A percentile compares a stretch with the other conserved stretches of the same genome.
phyloP scores from a whole-genome alignment of 805 yeast genomes.

The Lipomyces oligophaga region DNA sequence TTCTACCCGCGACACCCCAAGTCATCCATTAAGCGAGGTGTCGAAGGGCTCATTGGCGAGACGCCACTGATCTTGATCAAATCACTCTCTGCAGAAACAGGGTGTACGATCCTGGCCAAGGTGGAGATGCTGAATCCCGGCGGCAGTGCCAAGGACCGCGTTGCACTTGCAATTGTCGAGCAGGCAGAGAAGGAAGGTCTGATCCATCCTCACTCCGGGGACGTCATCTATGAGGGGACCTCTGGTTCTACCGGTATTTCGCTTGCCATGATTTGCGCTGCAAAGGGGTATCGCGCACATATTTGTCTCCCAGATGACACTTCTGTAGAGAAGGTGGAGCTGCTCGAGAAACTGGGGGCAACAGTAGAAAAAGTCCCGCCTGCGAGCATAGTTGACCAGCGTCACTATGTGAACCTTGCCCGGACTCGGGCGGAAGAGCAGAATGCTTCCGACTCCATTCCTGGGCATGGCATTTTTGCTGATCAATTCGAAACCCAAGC shows the following conservation, averaged over 20 bases:
- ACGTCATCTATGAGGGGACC: constrained; percentile 87
- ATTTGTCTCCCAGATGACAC: constrained; percentile 96
- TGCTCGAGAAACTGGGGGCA: constrained; percentile 76
- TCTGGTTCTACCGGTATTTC: constrained; percentile 97
- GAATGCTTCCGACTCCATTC: constrained; percentile 36
- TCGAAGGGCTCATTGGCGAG: constrained; percentile 80
- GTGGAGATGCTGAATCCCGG: constrained; percentile 85
- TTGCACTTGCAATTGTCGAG: constrained; percentile 77
- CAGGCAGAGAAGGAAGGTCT: constrained; percentile 60
- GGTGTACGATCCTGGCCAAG: constrained; percentile 82
- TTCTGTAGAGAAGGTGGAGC: constrained; percentile 70
- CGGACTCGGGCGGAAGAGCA: constrained; percentile 57
- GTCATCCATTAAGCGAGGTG: too few species aligned
- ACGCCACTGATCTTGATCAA: constrained; percentile 77
- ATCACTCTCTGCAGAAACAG: constrained; percentile 67
- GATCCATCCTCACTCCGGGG: constrained; percentile 58
- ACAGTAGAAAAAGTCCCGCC: constrained; percentile 81
- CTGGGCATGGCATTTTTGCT: constrained; percentile 70
- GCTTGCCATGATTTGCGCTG: constrained; percentile 81
- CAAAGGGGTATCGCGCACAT: constrained; percentile 84
- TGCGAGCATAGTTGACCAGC: constrained; percentile 90
- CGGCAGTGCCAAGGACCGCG: constrained; percentile 93
- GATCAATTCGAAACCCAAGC: constrained; percentile 92
- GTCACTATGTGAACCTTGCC: constrained; percentile 89
- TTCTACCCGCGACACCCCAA: too few species aligned